A percentile compares a stretch with the other conserved stretches of the same genome.
These are phyloP conservation scores for Monosporozyma servazzii DNA, from an alignment of 805 yeast genomes.

Conservation along the genomic window DNA sequence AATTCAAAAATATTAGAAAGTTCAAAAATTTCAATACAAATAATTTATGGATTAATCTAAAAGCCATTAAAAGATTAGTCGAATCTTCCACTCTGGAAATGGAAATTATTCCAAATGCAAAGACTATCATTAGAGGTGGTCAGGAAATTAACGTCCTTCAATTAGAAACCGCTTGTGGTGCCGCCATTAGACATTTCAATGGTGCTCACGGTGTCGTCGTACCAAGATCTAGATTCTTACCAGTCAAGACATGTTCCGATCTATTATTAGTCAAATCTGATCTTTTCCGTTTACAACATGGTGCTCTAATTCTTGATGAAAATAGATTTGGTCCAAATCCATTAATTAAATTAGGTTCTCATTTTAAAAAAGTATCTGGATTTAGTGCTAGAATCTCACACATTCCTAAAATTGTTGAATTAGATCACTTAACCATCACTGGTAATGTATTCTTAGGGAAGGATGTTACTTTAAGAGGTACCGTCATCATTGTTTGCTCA, in stretches of 20 bases:
- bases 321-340: slow-evolving; percentile 87
- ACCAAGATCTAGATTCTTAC: slow-evolving; percentile 95
- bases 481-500: slow-evolving; percentile 93
- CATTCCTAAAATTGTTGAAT: slow-evolving; percentile 92
- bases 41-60: slow-evolving; percentile 93
- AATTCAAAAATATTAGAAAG: slow-evolving; percentile 94
- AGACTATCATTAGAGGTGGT: slow-evolving; percentile 66
- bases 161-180: slow-evolving; percentile 98
- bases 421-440: slow-evolving; percentile 94
- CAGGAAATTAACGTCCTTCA: slow-evolving; percentile 82
- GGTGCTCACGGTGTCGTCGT: slow-evolving; percentile 97
- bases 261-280: slow-evolving; percentile 90
- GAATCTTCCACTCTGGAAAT: slow-evolving; percentile 72
- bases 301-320: slow-evolving; percentile 77
- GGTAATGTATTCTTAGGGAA: slow-evolving; percentile 92
- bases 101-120: slow-evolving; percentile 93
- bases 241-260: slow-evolving; percentile 96
- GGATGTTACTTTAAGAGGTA: slow-evolving; percentile 86
- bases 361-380: slow-evolving; percentile 88
- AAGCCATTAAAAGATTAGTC: slow-evolving; percentile 86
- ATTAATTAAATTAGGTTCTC: slow-evolving; percentile 89
- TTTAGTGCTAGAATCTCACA: slow-evolving; percentile 73
- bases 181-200: slow-evolving; percentile 91
- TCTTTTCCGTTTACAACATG: slow-evolving; percentile 82
- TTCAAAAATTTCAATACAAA: slow-evolving; percentile 97